Conservation (phyloP, 306 rosid genomes). For the Calophaca sinica region DNA sequence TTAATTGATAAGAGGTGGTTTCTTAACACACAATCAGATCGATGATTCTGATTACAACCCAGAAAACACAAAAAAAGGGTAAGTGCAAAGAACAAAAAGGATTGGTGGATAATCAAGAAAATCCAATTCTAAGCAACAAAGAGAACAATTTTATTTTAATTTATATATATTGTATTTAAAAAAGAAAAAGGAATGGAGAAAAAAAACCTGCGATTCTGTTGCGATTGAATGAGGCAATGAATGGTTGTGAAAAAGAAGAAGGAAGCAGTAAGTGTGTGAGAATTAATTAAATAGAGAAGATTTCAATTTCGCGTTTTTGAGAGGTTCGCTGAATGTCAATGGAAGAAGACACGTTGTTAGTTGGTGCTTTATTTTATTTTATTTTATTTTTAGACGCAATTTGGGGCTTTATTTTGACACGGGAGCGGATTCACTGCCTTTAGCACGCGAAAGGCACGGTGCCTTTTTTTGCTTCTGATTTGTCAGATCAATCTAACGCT, state of each 20-base stretch:
- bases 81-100: constrained; percentile 5
- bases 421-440: no score
- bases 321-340: constrained; percentile 21
- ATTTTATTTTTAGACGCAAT: no score
- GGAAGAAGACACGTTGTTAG: constrained; percentile 15
- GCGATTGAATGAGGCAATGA: constrained; percentile 15
- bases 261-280: neutral
- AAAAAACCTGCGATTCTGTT: neutral
- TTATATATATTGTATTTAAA: neutral
- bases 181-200: neutral
- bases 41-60: constrained; percentile 27
- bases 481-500: no score
- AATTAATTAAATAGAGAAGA: constrained; percentile 2
- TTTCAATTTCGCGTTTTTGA: constrained; percentile 34
- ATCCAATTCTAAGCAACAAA: constrained; percentile 9
- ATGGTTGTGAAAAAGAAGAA: constrained; percentile 17
- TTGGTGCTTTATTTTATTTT: neutral
- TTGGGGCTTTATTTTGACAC: no score
- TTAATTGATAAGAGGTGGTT: neutral
- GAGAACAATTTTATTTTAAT: neutral
- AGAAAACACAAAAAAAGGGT: neutral
- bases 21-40: constrained; percentile 34
- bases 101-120: constrained; percentile 23
- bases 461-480: no score
- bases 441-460: no score